phyloP scores from a whole-genome alignment of 2,329 filamentous ascomycete genomes.

The Curvularia spicifera region DNA sequence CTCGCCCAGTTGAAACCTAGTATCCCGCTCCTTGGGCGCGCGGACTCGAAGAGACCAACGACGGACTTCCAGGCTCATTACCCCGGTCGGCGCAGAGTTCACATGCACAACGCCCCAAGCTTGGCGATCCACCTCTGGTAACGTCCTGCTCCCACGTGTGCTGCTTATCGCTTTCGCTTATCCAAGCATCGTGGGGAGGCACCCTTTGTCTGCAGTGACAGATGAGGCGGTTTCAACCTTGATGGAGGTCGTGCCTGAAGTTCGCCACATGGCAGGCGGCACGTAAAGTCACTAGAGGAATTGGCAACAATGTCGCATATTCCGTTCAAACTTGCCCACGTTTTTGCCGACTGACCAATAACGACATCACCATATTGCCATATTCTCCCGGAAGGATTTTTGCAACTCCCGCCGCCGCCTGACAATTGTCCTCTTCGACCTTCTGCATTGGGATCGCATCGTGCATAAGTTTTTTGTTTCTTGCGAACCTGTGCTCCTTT shows the following conservation, averaged over 20 bases:
- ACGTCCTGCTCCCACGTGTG: constrained; percentile 39
- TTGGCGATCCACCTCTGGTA: constrained; percentile 32
- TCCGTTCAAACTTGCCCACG: background rate
- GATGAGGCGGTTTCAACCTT: constrained; percentile 6
- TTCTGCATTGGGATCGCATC: constrained; percentile 23
- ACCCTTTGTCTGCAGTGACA: constrained; percentile 15
- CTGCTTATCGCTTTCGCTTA: constrained; percentile 42
- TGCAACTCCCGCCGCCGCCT: constrained; percentile 13
- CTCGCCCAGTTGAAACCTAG: constrained; percentile 7
- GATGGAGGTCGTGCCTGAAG: constrained; percentile 18
- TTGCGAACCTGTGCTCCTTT: background rate
- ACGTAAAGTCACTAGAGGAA: constrained; percentile 1
- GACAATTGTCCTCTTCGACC: constrained; percentile 19
- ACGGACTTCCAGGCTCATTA: constrained; percentile 23
- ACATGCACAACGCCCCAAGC: constrained; percentile 41
- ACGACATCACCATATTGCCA: constrained; percentile 2
- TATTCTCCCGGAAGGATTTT: constrained; percentile 24
- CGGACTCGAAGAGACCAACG: constrained; percentile 26
- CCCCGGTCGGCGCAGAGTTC: constrained; percentile 32
- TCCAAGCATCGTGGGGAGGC: constrained; percentile 31
- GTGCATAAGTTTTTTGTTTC: constrained; percentile 7
- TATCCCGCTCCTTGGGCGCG: constrained; percentile 15
- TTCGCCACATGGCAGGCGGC: constrained; percentile 14
- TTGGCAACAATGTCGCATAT: background rate
- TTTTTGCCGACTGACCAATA: constrained; percentile 17